Conservation (phyloP, 1,284 basidiomycete genomes). For the Boletus semigastroideus region DNA sequence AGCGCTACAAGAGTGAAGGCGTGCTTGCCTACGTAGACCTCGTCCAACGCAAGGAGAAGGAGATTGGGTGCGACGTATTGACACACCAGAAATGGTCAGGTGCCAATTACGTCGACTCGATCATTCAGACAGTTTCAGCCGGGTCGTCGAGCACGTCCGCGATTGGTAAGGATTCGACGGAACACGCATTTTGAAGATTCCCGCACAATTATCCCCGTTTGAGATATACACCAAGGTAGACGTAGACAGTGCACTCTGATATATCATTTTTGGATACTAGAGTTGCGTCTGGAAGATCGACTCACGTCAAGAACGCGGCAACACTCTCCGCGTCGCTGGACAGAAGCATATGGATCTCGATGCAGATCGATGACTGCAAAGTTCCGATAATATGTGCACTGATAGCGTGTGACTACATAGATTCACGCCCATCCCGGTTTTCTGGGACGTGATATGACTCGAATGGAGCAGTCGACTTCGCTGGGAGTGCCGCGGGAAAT, state of each 20-base stretch:
- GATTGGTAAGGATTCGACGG: conserved; percentile 83
- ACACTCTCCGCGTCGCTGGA: background rate
- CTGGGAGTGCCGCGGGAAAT: conserved; percentile 6
- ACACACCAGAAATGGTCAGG: conserved; percentile 94
- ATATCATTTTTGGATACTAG: conserved; percentile 4
- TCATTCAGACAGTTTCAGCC: conserved; percentile 74
- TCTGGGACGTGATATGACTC: background rate
- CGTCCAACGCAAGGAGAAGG: conserved; percentile 85
- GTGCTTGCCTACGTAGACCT: conserved; percentile 88
- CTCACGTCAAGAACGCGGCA: background rate
- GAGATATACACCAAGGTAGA: conserved; percentile 6
- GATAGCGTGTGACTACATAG: conserved; percentile 1
- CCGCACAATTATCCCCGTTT: conserved; percentile 13
- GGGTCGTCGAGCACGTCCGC: conserved; percentile 83
- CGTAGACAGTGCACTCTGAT: background rate
- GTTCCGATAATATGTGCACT: background rate
- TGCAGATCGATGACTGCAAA: conserved; percentile 5
- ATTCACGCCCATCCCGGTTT: background rate
- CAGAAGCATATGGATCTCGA: conserved; percentile 19
- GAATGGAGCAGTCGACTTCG: conserved; percentile 5
- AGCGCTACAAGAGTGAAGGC: conserved; percentile 77
- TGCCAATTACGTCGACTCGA: conserved; percentile 83
- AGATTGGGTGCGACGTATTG: conserved; percentile 89
- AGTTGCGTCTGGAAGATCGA: conserved; percentile 5
- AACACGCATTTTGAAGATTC: conserved; percentile 63